Conservation (phyloP, 768 basidiomycete species). For the Naematelia aurantialba region DNA sequence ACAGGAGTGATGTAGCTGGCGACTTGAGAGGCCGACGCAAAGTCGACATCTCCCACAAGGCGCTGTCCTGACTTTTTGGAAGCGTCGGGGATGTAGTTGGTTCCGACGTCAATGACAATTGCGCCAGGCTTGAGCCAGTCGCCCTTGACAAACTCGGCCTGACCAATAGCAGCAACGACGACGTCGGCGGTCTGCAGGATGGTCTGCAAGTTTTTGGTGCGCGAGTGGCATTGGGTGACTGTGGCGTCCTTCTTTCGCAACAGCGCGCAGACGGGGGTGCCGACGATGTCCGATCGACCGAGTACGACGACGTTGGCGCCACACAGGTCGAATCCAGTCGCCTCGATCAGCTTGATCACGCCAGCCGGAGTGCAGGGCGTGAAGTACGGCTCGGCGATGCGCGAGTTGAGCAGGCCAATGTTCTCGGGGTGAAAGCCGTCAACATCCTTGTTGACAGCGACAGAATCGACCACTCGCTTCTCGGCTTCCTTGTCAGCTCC, state of each 20-base stretch:
- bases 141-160: conserved; percentile 82
- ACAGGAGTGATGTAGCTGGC: conserved; percentile 95
- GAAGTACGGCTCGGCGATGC: conserved; percentile 83
- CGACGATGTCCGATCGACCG: conserved; percentile 96
- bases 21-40: conserved; percentile 64
- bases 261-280: conserved; percentile 88
- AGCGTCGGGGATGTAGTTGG: conserved; percentile 86
- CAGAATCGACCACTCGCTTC: conserved; percentile 86
- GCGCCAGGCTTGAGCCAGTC: conserved; percentile 94
- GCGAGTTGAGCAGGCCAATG: conserved; percentile 88
- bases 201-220: conserved; percentile 72
- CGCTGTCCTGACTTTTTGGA: conserved; percentile 93
- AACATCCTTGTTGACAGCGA: conserved; percentile 91
- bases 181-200: conserved; percentile 86
- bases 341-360: conserved; percentile 82
- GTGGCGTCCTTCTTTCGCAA: conserved; percentile 87
- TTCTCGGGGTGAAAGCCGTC: conserved; percentile 99
- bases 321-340: conserved; percentile 69
- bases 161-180: conserved; percentile 93
- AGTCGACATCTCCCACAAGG: conserved; percentile 94
- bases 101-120: conserved; percentile 95
- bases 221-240: conserved; percentile 95
- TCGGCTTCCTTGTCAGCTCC: conserved; percentile 79
- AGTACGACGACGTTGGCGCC: conserved; percentile 87
- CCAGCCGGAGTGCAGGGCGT: conserved; percentile 93